Evolutionary conservation across 345 rosid genomes (phyloP).

Genomic region (Hirschfeldia incana): DNA sequence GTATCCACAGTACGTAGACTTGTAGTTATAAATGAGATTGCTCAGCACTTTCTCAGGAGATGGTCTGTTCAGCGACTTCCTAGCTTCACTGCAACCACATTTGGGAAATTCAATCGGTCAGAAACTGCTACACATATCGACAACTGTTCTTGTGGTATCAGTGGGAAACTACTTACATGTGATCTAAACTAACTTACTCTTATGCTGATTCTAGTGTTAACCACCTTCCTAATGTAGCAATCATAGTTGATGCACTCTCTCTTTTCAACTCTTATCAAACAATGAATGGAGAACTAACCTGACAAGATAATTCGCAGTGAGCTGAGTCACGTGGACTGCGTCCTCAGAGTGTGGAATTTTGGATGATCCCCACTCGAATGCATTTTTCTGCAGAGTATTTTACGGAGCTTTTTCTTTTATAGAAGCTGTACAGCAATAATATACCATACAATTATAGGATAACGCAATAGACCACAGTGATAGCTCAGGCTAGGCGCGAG

Average conservation of each 20-base stretch:
- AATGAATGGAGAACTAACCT: slow-evolving; percentile 48
- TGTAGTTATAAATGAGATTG: slow-evolving; percentile 78
- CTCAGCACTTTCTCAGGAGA: slow-evolving; percentile 59
- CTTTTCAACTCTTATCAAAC: background rate
- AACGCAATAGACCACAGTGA: background rate
- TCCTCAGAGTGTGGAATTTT: slow-evolving; percentile 90
- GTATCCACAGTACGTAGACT: slow-evolving; percentile 81
- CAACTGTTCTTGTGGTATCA: background rate
- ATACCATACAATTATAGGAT: slow-evolving; percentile 1
- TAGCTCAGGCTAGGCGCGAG: background rate
- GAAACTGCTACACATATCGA: background rate
- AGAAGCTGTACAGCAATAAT: slow-evolving; percentile 15
- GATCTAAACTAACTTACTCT: background rate
- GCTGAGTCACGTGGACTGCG: slow-evolving; percentile 87
- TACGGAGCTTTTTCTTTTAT: slow-evolving; percentile 9
- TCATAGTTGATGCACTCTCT: background rate
- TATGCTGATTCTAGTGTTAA: background rate
- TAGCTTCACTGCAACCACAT: slow-evolving; percentile 70
- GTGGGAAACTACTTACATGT: background rate
- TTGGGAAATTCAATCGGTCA: background rate
- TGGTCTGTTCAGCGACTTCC: slow-evolving; percentile 79
- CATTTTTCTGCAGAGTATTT: slow-evolving; percentile 71
- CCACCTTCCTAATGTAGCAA: slow-evolving; percentile 1
- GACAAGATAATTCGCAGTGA: slow-evolving; percentile 70
- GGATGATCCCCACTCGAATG: slow-evolving; percentile 84